Conservation (phyloP, 2,329 filamentous ascomycete species). For the Samsoniella hepiali region DNA sequence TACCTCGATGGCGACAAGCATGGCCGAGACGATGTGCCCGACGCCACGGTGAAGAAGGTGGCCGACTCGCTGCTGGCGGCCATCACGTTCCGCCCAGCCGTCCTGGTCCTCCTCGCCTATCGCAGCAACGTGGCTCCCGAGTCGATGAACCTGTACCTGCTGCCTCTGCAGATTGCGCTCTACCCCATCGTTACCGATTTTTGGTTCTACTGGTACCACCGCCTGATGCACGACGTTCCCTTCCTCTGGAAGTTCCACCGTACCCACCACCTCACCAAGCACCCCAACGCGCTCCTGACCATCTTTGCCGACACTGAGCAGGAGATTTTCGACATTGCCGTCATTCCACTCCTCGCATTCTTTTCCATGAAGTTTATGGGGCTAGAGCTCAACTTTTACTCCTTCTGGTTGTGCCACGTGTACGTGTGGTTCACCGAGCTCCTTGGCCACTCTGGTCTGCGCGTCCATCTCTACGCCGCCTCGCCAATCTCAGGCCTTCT, state of each 20-base stretch:
- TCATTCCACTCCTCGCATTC: conserved; percentile 38
- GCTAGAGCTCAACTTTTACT: conserved; percentile 43
- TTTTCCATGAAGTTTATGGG: conserved; percentile 33
- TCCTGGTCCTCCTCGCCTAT: conserved; percentile 27
- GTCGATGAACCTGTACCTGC: conserved; percentile 26
- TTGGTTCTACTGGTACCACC: conserved; percentile 42
- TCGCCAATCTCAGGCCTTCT: conserved; percentile 35
- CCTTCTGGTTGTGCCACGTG: conserved; percentile 44
- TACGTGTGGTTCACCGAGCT: conserved; percentile 41
- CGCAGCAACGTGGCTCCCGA: conserved; percentile 14
- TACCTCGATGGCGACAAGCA: conserved; percentile 30
- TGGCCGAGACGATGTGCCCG: conserved; percentile 34
- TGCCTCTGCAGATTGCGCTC: conserved; percentile 30
- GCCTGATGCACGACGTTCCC: conserved; percentile 38
- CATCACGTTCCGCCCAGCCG: conserved; percentile 23
- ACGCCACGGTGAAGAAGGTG: conserved; percentile 28
- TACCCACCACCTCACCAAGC: conserved; percentile 44
- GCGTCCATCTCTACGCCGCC: conserved; percentile 34
- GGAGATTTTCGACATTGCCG: conserved; percentile 40
- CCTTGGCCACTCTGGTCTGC: conserved; percentile 38
- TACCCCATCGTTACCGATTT: conserved; percentile 39
- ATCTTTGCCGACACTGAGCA: conserved; percentile 42
- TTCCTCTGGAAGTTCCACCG: conserved; percentile 39
- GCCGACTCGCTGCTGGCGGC: conserved; percentile 26
- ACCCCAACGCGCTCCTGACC: conserved; percentile 38